phyloP scores from a whole-genome alignment of 257 asterid genomes.

The Rubia yunnanensis region DNA sequence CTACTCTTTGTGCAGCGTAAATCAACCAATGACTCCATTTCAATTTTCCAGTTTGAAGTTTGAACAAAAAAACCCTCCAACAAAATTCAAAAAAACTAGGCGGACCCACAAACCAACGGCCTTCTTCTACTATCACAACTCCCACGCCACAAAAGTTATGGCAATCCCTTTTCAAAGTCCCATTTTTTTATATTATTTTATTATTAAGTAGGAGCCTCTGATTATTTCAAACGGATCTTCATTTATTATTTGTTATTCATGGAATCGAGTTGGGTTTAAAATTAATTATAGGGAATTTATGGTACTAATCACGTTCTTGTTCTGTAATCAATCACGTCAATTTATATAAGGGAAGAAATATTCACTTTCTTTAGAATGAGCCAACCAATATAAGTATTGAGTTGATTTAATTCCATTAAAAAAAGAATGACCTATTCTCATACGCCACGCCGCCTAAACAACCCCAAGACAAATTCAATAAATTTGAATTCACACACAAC shows the following conservation, averaged over 20 bases:
- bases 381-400: not conserved
- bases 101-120: slow-evolving; percentile 10
- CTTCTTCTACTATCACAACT: not conserved
- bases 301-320: not conserved
- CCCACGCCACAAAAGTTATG: not conserved
- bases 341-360: not conserved
- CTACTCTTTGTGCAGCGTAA: not conserved
- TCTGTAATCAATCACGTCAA: not conserved
- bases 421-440: not conserved
- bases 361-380: slow-evolving; percentile 7
- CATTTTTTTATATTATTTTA: too few species aligned
- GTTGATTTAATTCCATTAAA: too few species aligned
- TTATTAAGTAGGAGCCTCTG: too few species aligned
- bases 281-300: too few species aligned
- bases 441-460: slow-evolving; percentile 9
- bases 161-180: not conserved
- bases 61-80: not conserved
- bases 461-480: not conserved
- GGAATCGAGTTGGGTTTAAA: too few species aligned
- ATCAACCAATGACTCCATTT: not conserved
- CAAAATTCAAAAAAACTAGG: not conserved
- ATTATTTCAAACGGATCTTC: not conserved
- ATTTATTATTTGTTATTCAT: too few species aligned
- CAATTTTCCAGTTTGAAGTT: not conserved
- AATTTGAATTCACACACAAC: not conserved